Conservation (phyloP, 345 rosid genomes). For the Zanthoxylum bungeanum region DNA sequence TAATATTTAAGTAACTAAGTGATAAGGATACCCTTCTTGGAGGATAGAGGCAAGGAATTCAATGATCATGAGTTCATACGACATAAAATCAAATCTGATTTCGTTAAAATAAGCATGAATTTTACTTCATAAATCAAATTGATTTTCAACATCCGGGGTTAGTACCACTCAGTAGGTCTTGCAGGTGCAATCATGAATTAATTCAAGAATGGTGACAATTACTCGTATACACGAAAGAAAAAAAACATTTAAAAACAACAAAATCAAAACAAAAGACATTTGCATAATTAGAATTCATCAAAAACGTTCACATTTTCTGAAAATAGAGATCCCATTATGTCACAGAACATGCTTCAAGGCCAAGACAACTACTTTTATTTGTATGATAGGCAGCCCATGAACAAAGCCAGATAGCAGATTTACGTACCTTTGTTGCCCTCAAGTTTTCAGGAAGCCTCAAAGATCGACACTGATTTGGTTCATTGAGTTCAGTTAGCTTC, state of each 20-base stretch:
- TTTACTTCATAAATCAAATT: not conserved
- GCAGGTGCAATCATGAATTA: not conserved
- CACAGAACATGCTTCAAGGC: not conserved
- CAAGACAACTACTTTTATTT: not conserved
- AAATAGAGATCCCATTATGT: not conserved
- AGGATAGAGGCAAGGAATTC: not conserved
- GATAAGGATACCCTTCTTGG: not conserved
- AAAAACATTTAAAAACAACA: not conserved
- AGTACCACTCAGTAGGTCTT: not conserved
- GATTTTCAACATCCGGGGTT: not conserved
- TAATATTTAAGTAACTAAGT: constrained; percentile 25
- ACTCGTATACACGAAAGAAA: not conserved
- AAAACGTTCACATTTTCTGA: not conserved
- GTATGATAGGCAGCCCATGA: not conserved
- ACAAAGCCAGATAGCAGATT: not conserved
- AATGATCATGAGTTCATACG: not conserved
- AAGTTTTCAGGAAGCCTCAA: constrained; percentile 85
- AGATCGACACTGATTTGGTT: constrained; percentile 87
- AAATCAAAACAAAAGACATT: too few species aligned
- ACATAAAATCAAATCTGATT: not conserved
- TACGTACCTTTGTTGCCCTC: constrained; percentile 75
- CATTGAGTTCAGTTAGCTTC: constrained; percentile 91
- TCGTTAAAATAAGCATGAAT: not conserved
- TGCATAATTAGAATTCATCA: too few species aligned
- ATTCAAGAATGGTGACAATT: not conserved